phyloP scores from a whole-genome alignment of 192 early-diverging fungal genomes.

The Podochytrium sp. region DNA sequence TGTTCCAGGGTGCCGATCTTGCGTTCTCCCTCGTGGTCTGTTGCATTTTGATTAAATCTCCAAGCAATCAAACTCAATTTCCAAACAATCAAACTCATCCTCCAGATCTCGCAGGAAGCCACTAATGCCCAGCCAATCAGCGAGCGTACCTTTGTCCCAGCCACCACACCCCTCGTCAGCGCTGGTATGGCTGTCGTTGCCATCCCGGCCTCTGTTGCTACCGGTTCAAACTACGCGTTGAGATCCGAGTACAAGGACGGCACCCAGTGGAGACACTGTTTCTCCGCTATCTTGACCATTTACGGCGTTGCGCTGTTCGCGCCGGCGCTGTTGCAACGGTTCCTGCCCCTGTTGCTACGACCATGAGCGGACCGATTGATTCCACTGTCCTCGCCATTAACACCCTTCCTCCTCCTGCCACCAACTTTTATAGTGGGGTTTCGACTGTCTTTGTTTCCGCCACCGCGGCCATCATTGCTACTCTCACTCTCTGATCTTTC shows the following conservation, averaged over 20 bases:
- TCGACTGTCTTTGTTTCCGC: too few species aligned
- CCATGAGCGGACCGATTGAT: too few species aligned
- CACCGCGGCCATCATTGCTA: too few species aligned
- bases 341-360: too few species aligned
- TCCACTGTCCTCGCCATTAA: too few species aligned
- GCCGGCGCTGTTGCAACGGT: too few species aligned
- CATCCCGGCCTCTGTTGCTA: neutral
- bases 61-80: neutral
- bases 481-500: too few species aligned
- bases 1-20: neutral
- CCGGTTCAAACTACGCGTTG: neutral
- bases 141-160: neutral
- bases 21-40: conserved; percentile 7
- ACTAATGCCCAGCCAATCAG: neutral
- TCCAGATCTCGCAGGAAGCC: conserved; percentile 3
- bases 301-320: too few species aligned
- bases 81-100: neutral
- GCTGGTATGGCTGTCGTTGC: neutral
- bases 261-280: conserved; percentile 1
- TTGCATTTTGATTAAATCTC: too few species aligned
- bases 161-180: neutral
- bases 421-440: too few species aligned
- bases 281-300: too few species aligned
- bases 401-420: too few species aligned
- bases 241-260: conserved; percentile 6